Evolutionary conservation across 2,329 filamentous ascomycete genomes (phyloP).

Genomic region (Claviceps pusilla): DNA sequence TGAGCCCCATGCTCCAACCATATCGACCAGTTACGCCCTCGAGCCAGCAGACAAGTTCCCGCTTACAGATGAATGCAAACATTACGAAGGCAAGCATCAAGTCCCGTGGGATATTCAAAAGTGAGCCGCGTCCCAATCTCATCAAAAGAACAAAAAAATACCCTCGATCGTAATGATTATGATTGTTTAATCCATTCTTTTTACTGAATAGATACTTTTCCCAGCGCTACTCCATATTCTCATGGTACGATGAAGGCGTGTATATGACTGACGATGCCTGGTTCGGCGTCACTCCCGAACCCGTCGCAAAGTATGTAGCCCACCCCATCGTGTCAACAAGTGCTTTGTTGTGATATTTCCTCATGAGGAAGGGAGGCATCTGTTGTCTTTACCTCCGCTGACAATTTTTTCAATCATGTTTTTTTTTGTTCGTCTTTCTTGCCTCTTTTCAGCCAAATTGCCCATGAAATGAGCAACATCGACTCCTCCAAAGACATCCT

Average conservation of each 20-base stretch:
- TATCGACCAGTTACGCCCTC: conserved; percentile 16
- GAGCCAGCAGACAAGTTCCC: conserved; percentile 30
- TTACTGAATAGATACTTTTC: conserved; percentile 58
- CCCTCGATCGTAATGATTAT: too few relatives aligned
- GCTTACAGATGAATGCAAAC: conserved; percentile 51
- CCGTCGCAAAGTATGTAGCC: conserved; percentile 57
- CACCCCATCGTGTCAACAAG: too few relatives aligned
- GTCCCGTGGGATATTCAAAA: conserved; percentile 78
- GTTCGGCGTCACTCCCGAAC: conserved; percentile 94
- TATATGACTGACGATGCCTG: conserved; percentile 87
- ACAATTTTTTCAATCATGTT: neutral
- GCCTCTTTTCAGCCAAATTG: conserved; percentile 49
- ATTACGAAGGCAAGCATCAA: conserved; percentile 55
- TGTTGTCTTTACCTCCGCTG: neutral
- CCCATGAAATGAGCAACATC: conserved; percentile 49
- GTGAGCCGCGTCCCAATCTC: conserved; percentile 27
- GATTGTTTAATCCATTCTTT: neutral
- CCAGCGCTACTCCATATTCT: conserved; percentile 78
- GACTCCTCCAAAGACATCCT: conserved; percentile 46
- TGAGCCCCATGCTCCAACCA: conserved; percentile 6
- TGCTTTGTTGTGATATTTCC: neutral
- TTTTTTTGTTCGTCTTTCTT: neutral
- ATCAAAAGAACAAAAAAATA: too few relatives aligned
- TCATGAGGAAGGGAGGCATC: neutral
- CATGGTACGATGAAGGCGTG: conserved; percentile 72